Evolutionary conservation across 345 rosid genomes (phyloP).

Genomic region (Excoecaria agallocha): DNA sequence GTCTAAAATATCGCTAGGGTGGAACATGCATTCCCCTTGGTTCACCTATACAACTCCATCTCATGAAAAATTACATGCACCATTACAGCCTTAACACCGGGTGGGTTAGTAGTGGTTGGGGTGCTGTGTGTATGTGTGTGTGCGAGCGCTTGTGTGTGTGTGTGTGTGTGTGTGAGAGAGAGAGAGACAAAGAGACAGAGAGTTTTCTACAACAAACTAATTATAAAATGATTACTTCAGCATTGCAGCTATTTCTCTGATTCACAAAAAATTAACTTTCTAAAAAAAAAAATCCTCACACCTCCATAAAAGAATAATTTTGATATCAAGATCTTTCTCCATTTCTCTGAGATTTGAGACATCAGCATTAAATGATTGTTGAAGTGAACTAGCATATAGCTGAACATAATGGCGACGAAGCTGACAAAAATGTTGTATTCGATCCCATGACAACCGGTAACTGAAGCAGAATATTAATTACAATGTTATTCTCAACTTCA

Average conservation of each 20-base stretch:
- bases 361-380: conserved; percentile 52
- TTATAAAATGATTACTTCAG: not conserved
- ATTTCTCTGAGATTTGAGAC: conserved; percentile 72
- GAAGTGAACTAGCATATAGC: conserved; percentile 74
- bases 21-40: not conserved
- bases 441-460: conserved; percentile 89
- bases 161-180: not conserved
- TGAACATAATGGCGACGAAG: conserved; percentile 84
- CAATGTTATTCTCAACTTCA: conserved; percentile 29
- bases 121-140: not conserved
- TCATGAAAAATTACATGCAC: not conserved
- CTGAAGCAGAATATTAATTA: conserved; percentile 41
- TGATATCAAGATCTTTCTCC: conserved; percentile 83
- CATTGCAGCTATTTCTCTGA: not conserved
- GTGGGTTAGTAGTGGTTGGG: too few relatives aligned
- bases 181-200: not conserved
- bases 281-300: conserved; percentile 25
- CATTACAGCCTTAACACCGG: not conserved
- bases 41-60: not conserved
- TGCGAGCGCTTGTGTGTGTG: too few relatives aligned
- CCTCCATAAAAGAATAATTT: conserved; percentile 99
- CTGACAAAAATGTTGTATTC: conserved; percentile 67
- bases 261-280: not conserved
- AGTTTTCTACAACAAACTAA: not conserved
- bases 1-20: not conserved